A percentile compares a stretch with the other conserved stretches of the same genome.
These are phyloP conservation scores for Vanrija sp. DNA, from an alignment of 1,284 basidiomycete species.

Conservation along the genomic window DNA sequence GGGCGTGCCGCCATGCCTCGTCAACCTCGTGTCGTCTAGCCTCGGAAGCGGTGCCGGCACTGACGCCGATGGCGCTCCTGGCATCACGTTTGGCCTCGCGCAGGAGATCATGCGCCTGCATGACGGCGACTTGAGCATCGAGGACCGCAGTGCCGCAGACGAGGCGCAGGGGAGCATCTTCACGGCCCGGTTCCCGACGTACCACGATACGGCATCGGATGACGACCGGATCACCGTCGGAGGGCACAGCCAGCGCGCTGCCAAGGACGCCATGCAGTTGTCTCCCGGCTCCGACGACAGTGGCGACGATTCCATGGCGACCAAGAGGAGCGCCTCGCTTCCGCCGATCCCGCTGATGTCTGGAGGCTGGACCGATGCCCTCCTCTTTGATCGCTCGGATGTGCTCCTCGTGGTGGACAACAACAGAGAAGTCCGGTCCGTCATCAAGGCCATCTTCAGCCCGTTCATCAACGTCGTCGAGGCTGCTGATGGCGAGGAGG, in stretches of 20 bases:
- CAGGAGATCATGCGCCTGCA: constrained; percentile 48
- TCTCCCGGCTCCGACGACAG: background rate
- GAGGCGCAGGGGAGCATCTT: constrained; percentile 32
- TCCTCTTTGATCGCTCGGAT: constrained; percentile 32
- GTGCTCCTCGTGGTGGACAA: constrained; percentile 36
- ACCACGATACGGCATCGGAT: constrained; percentile 1
- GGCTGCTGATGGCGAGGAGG: constrained; percentile 47
- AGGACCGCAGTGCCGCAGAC: constrained; percentile 13
- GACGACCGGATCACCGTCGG: background rate
- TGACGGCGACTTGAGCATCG: constrained; percentile 44
- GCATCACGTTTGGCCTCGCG: constrained; percentile 17
- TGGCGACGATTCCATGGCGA: too few species aligned
- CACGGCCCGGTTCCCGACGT: constrained; percentile 19
- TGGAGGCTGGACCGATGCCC: constrained; percentile 11
- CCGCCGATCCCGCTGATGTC: too few species aligned
- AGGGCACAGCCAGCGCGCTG: too few species aligned
- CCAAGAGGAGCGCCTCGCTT: too few species aligned
- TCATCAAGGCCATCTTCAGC: constrained; percentile 31
- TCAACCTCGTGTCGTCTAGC: too few species aligned
- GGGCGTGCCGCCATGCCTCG: constrained; percentile 11
- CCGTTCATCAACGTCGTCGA: constrained; percentile 46
- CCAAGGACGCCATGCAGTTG: background rate
- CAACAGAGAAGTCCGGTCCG: constrained; percentile 14
- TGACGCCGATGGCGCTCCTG: background rate
- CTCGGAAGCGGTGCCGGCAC: too few species aligned